phyloP scores from a whole-genome alignment of 2,329 filamentous ascomycete species.

The Beauveria sp. region DNA sequence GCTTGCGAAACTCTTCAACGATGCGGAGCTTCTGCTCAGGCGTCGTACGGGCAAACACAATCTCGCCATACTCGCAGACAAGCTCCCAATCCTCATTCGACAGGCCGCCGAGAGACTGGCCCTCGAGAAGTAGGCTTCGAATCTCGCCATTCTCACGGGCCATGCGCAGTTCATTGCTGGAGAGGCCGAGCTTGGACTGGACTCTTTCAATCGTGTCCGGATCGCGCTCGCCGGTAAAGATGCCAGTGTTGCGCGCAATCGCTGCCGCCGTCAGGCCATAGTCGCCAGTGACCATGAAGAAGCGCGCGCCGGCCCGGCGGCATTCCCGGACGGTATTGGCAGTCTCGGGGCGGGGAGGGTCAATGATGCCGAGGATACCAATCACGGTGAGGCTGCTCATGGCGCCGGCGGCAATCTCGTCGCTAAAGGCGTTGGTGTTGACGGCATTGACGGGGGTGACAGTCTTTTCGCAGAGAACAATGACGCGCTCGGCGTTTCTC shows the following conservation, averaged over 20 bases:
- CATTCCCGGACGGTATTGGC: slow-evolving; percentile 32
- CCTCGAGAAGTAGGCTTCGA: slow-evolving; percentile 36
- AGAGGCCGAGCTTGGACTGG: slow-evolving; percentile 12
- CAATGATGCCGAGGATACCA: slow-evolving; percentile 44
- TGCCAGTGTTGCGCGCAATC: slow-evolving; percentile 58
- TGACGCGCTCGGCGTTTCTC: slow-evolving; percentile 35
- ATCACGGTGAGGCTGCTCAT: slow-evolving; percentile 38
- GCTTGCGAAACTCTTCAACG: slow-evolving; percentile 57
- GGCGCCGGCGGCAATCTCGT: slow-evolving; percentile 36
- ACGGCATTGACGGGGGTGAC: slow-evolving; percentile 20
- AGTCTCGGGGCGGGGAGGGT: slow-evolving; percentile 38
- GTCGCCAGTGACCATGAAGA: slow-evolving; percentile 42
- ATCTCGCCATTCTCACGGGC: slow-evolving; percentile 16
- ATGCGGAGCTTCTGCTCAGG: slow-evolving; percentile 66
- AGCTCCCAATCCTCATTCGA: slow-evolving; percentile 39
- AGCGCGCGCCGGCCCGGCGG: slow-evolving; percentile 36
- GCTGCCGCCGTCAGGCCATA: slow-evolving; percentile 53
- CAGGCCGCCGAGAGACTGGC: slow-evolving; percentile 50
- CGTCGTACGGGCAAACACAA: slow-evolving; percentile 62
- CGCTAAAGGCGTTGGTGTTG: slow-evolving; percentile 40
- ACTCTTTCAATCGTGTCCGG: slow-evolving; percentile 26
- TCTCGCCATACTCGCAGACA: slow-evolving; percentile 44
- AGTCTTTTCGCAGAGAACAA: slow-evolving; percentile 33
- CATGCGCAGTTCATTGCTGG: slow-evolving; percentile 15
- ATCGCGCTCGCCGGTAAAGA: slow-evolving; percentile 45